Base-by-base conservation (phyloP, 78 protist species). In the Diacronema lutheri region DNA sequence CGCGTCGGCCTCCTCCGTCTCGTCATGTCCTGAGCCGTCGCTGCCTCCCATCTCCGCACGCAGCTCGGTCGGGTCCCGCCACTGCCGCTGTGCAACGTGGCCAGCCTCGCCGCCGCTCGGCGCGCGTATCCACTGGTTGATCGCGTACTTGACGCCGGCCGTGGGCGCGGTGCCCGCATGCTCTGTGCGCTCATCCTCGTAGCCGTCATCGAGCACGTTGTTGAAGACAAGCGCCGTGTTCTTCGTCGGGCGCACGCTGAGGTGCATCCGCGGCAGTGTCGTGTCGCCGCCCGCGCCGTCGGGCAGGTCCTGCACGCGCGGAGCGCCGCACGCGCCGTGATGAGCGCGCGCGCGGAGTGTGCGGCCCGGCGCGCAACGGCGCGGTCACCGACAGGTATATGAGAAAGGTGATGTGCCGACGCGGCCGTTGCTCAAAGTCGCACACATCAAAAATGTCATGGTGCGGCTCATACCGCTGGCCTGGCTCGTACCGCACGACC, bases 331-430 rank as follows among this genome's bases (percentile, higher is more conserved):
- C 16, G 16, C 50, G 50, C 3, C 50, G 50, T 3, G 50, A 3
- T 44, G 50, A 44, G 50, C 50, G 50, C 50, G 7, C 50, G 50
- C 3, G 50, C 50, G 7, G 16, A 44, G 16, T n/a, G n/a, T n/a
- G n/a, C n/a, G n/a, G n/a, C n/a, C n/a, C n/a, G n/a, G n/a, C n/a
- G n/a, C n/a, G n/a, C n/a, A n/a, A n/a, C n/a, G 16, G 50, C 50
- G 50, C 50, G 7, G 16, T 3, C 50, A 44, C 50, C 50, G 50
- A 44, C 25, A 71, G 57, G 58, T 71, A 71, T 57, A 71, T 71
- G 79, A 71, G 79, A 35, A 71, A 71, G 46, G 79, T 71, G 29
- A 71, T n/a, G 23, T 71, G 79, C 12, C 79, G 79, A 9, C 79
- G 50, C 79, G 79, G 79, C 79, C 41, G 41, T 20, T 71, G 79